These are phyloP conservation scores for Metschnikowia kofuensis DNA, from an alignment of 805 yeast species.

Conservation along the genomic window DNA sequence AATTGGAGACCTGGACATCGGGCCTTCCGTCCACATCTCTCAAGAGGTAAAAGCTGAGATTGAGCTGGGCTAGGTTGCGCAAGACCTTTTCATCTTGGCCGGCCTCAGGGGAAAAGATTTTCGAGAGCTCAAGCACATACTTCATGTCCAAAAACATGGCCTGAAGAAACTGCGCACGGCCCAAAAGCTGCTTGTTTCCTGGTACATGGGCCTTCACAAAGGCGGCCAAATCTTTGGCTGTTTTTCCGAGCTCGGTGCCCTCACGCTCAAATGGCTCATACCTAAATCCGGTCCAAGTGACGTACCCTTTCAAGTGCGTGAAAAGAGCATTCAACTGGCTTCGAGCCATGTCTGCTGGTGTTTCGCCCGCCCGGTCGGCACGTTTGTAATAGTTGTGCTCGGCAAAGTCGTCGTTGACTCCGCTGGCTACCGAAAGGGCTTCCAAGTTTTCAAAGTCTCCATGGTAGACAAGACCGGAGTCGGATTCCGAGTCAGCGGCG, in stretches of 20 bases:
- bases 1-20: neutral
- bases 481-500: neutral
- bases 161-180: neutral
- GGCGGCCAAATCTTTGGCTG: neutral
- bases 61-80: neutral
- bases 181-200: neutral
- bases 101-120: neutral
- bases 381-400: neutral
- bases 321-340: neutral
- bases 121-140: neutral
- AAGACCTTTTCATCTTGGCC: neutral
- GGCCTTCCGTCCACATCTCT: neutral
- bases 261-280: neutral
- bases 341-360: neutral
- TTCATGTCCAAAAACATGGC: neutral
- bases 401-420: neutral
- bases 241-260: neutral
- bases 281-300: neutral
- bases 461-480: neutral
- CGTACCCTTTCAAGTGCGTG: neutral
- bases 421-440: neutral
- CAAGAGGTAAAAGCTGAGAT: neutral
- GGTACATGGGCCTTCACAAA: neutral
- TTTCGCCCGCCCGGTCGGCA: neutral
- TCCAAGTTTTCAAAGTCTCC: neutral